Evolutionary conservation across 192 early-diverging fungal species (phyloP).

Genomic region (Coemansia sp.): DNA sequence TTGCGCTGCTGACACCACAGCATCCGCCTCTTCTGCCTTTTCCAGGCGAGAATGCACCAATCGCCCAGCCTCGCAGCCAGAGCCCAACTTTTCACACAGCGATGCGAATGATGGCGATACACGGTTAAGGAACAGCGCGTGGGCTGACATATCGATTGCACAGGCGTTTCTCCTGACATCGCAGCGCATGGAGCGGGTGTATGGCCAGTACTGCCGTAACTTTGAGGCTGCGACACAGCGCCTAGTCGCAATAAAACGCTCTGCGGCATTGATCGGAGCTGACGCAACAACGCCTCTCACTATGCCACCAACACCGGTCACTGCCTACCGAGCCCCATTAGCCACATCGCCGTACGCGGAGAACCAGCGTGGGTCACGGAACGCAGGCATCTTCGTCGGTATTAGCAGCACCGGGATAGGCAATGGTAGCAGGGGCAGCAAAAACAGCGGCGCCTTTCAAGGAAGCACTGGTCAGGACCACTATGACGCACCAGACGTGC

Average conservation of each 20-base stretch:
- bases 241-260: constrained; percentile 49
- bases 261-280: constrained; percentile 16
- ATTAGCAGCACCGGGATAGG: constrained; percentile 4
- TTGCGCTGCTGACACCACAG: background rate
- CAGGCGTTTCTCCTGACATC: constrained; percentile 46
- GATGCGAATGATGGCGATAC: constrained; percentile 9
- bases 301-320: constrained; percentile 33
- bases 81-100: constrained; percentile 6
- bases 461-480: constrained; percentile 34
- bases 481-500: constrained; percentile 9
- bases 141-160: constrained; percentile 50
- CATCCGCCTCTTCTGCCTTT: background rate
- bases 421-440: constrained; percentile 10
- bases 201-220: constrained; percentile 53
- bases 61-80: constrained; percentile 29
- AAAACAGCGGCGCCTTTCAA: constrained; percentile 13
- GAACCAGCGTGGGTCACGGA: constrained; percentile 40
- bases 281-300: constrained; percentile 14
- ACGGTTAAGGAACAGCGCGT: constrained; percentile 37
- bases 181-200: constrained; percentile 51
- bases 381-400: constrained; percentile 9
- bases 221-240: constrained; percentile 54
- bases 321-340: constrained; percentile 13
- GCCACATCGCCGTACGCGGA: constrained; percentile 37
- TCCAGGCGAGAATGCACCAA: constrained; percentile 12